Evolutionary conservation across 768 basidiomycete species (phyloP), one percentile per base, ranked within the genome.

Genomic region (Cantharellus anzutake): DNA sequence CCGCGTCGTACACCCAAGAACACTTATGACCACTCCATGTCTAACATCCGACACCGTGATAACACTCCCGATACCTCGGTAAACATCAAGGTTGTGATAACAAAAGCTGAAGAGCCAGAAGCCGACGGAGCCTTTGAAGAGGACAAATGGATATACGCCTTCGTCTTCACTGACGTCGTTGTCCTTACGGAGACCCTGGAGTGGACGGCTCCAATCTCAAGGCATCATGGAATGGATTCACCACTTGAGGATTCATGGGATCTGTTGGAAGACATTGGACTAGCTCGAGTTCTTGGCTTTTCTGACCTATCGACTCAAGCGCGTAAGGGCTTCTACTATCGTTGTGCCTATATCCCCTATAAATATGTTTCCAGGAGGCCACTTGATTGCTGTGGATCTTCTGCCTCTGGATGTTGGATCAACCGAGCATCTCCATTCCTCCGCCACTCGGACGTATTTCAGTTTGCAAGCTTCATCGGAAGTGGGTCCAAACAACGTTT

Each of bases 131-230:
- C 11, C 29, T 48, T 11, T 48, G 44, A 48, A 11, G 44, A 58
- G 37, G 67, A 65, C 52, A 60, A 58, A 14, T 41, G 60, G 4
- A 64, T 73, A 4, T 72, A 74, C 55, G 71, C 68, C 14, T 73
- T 79, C 59, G 75, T 85, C 11, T 86, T 89, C 69, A 78, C 78
- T 16, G 86, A 91, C 67, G 60, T 89, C 40, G 67, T 86, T 55
- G 64, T 89, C n/a, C 67, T 88, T 38, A 76, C 79, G 16, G 70
- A 70, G 34, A 70, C 62, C 60, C 61, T 64, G 5, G 41, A 60
- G 34, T 60, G 67, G 42, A 58, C 40, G 52, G 52, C 7, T 37
- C n/a, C 60, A 50, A n/a, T 68, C 67, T 69, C 62, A 62, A 62
- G 67, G 60, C 59, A 51, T 55, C 29, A 37, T 39, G 35, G 55